Base-by-base conservation (phyloP, 805 yeast species). In the Monosporozyma aquatica region DNA sequence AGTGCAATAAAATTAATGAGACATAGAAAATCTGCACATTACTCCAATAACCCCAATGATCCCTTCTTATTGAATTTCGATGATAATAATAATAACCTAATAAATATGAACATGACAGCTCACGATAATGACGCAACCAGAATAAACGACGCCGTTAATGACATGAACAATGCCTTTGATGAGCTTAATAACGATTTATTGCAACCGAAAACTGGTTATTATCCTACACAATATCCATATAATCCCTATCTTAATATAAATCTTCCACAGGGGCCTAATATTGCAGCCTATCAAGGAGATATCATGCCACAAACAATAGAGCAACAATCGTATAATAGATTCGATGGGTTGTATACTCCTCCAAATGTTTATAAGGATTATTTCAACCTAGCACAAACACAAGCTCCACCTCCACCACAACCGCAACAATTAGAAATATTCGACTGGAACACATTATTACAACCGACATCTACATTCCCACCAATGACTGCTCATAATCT, bases 231-330 rank as follows among this genome's bases (percentile, higher is more conserved):
- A 27, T 40, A 24, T 18, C 17, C 36, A 13, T 42, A 36, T 36
- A 45, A 37, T 22, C 38, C 40, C 17, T 44, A 38, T 24, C 5
- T 42, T 11, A 30, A 35, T 25, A 6, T 34, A 8, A 25, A 17
- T 10, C 20, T 25, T 11, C 32, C 39, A 3, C 20, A 11, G 11
- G 30, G n/a, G n/a, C 27, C 37, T 6, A 23, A 23, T 27, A 8
- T 38, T 23, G 10, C 38, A 24, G 23, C 38, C 7, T 35, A 18
- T 26, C 43, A 30, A 18, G 37, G 41, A 6, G 48, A 44, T 25
- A 38, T 44, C 8, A 20, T 44, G 23, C 40, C 46, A 9, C 50
- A 47, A 36, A 38, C 46, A 7, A 40, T 44, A 4, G 48, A 47
- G 13, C 45, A 42, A 15, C 43, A 41, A 14, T 46, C 47, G 3